Conservation (phyloP, 768 basidiomycete species). For the Coprinopsis strossmayeri region DNA sequence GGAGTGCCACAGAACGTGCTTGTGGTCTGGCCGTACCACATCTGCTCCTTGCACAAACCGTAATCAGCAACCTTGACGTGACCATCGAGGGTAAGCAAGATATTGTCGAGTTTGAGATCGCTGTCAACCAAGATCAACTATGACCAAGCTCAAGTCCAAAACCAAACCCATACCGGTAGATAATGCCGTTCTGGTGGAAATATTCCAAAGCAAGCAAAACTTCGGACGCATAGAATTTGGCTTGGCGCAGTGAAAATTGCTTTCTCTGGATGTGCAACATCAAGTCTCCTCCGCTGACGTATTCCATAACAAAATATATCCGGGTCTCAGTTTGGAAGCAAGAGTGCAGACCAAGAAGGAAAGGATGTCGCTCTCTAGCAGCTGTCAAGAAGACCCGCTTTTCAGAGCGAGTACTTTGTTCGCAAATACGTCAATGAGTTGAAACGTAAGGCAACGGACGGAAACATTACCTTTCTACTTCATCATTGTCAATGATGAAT, state of each 20-base stretch:
- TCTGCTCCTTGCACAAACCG: constrained; percentile 98
- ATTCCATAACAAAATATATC: constrained; percentile 99
- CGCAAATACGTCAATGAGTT: constrained; percentile 1
- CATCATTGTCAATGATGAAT: constrained; percentile 99
- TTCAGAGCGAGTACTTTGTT: constrained; percentile 89
- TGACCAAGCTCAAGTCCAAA: neutral
- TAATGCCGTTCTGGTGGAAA: constrained; percentile 98
- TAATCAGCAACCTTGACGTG: constrained; percentile 99
- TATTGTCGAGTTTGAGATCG: constrained; percentile 97
- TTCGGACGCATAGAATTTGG: constrained; percentile 98
- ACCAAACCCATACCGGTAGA: constrained; percentile 70
- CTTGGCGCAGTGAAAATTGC: constrained; percentile 97
- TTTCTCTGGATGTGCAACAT: constrained; percentile 99
- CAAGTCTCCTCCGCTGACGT: constrained; percentile 96
- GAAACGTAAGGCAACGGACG: neutral
- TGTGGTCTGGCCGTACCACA: constrained; percentile 95
- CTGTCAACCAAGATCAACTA: constrained; percentile 30
- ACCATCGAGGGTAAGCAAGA: constrained; percentile 91
- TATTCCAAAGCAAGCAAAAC: constrained; percentile 94
- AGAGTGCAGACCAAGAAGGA: constrained; percentile 92
- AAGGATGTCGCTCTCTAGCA: constrained; percentile 95
- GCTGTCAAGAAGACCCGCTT: constrained; percentile 97
- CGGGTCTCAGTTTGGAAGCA: constrained; percentile 99
- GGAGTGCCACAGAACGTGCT: constrained; percentile 99
- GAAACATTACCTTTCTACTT: constrained; percentile 82